phyloP scores from a whole-genome alignment of 164 flowering plant species.

The Houttuynia cordata region DNA sequence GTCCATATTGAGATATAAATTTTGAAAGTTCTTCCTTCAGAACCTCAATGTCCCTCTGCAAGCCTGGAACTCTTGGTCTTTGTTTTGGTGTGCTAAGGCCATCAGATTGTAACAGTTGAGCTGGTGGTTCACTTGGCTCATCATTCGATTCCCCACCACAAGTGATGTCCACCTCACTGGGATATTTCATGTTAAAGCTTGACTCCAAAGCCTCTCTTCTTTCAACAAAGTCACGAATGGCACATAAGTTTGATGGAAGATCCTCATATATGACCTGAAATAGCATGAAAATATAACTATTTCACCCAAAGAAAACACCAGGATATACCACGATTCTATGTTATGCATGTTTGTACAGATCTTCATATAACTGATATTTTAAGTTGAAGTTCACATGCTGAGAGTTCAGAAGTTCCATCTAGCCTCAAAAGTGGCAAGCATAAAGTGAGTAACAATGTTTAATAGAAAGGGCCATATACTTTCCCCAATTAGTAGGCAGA shows the following conservation, averaged over 20 bases:
- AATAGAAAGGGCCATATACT: too few species aligned
- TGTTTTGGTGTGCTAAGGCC: constrained; percentile 19
- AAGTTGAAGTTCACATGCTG: too few species aligned
- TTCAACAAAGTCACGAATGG: constrained; percentile 80
- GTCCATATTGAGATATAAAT: constrained; percentile 71
- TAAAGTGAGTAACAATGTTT: too few species aligned
- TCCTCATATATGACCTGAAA: constrained; percentile 90
- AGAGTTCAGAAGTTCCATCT: too few species aligned
- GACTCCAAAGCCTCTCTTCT: constrained; percentile 22
- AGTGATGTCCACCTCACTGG: constrained; percentile 15
- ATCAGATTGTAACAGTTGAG: constrained; percentile 8
- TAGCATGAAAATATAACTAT: background rate
- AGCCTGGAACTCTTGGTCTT: constrained; percentile 76
- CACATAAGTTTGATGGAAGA: constrained; percentile 92
- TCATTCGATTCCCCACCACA: constrained; percentile 9
- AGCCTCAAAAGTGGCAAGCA: too few species aligned
- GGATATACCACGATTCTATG: too few species aligned
- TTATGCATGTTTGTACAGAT: too few species aligned
- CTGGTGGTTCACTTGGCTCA: constrained; percentile 3
- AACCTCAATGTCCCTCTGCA: constrained; percentile 75
- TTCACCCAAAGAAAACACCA: too few species aligned
- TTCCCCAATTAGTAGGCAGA: too few species aligned
- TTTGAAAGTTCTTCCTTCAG: constrained; percentile 60
- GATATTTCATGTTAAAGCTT: constrained; percentile 9
- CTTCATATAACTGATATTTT: too few species aligned